phyloP scores from a whole-genome alignment of 73 alveolate species.

The Symbiodinium pilosum region DNA sequence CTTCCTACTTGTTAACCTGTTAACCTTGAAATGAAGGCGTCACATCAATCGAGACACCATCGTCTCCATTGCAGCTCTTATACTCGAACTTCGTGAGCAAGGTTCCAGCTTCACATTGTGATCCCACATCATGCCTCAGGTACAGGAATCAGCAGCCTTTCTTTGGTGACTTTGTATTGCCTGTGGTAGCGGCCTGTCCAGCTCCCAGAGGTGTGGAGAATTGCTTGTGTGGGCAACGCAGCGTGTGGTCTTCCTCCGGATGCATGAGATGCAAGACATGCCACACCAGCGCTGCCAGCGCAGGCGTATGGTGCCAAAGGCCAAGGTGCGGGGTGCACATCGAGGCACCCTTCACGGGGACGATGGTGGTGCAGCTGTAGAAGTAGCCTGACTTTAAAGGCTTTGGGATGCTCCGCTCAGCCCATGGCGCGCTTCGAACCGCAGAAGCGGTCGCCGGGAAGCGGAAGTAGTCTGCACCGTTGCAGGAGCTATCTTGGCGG shows the following conservation, averaged over 20 bases:
- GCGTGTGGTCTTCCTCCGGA: neutral
- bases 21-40: too few relatives aligned
- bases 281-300: neutral
- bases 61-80: neutral
- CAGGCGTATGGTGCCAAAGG: neutral
- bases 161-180: too few relatives aligned
- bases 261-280: neutral
- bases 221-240: constrained; percentile 15
- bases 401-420: neutral
- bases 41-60: neutral
- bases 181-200: neutral
- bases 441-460: neutral
- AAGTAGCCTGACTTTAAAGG: constrained; percentile 13
- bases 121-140: constrained; percentile 11
- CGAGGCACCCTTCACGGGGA: constrained; percentile 20
- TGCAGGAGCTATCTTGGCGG: constrained; percentile 34
- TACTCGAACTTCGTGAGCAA: constrained; percentile 1
- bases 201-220: constrained; percentile 27
- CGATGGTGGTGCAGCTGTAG: constrained; percentile 17
- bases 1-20: neutral
- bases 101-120: constrained; percentile 12
- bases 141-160: too few relatives aligned
- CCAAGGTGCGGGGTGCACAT: neutral
- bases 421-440: neutral
- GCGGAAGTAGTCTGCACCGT: neutral